These are phyloP conservation scores for Trichoderma citrinoviride DNA, from an alignment of 2,329 filamentous ascomycete species.

Conservation along the genomic window DNA sequence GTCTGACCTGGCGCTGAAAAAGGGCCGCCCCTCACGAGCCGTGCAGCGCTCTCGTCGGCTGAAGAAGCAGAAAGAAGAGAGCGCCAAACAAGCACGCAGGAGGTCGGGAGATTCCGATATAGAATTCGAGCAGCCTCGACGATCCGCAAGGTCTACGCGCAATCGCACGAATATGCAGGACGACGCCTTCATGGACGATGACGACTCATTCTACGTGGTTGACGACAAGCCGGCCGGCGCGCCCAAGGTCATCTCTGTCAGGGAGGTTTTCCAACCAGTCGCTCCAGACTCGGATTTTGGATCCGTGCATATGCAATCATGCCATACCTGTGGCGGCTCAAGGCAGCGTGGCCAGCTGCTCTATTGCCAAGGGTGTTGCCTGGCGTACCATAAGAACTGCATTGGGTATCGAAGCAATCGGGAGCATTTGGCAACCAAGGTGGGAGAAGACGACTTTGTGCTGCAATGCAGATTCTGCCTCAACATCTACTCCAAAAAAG, in stretches of 20 bases:
- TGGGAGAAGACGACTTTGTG: slow-evolving; percentile 73
- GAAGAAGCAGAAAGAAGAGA: slow-evolving; percentile 22
- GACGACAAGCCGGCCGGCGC: slow-evolving; percentile 45
- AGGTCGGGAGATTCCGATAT: slow-evolving; percentile 44
- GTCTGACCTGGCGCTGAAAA: slow-evolving; percentile 37
- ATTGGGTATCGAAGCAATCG: slow-evolving; percentile 69
- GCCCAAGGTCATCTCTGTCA: slow-evolving; percentile 61
- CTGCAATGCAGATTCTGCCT: slow-evolving; percentile 89
- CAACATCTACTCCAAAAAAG: slow-evolving; percentile 64
- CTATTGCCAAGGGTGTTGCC: slow-evolving; percentile 86
- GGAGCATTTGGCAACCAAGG: slow-evolving; percentile 88
- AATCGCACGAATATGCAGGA: slow-evolving; percentile 50
- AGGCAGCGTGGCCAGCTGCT: slow-evolving; percentile 65
- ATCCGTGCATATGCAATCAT: slow-evolving; percentile 65
- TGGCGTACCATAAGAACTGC: slow-evolving; percentile 79
- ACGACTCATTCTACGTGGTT: slow-evolving; percentile 53
- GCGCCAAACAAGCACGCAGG: slow-evolving; percentile 20
- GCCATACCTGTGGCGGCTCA: slow-evolving; percentile 62
- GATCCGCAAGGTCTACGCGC: slow-evolving; percentile 48
- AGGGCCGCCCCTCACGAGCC: slow-evolving; percentile 26
- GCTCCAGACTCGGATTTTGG: slow-evolving; percentile 64
- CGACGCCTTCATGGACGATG: slow-evolving; percentile 56
- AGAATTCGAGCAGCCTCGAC: slow-evolving; percentile 52
- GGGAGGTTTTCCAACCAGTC: slow-evolving; percentile 69
- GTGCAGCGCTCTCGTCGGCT: slow-evolving; percentile 28